Evolutionary conservation across 2,329 filamentous ascomycete genomes (phyloP).

Genomic region (Cladosporium sp.): DNA sequence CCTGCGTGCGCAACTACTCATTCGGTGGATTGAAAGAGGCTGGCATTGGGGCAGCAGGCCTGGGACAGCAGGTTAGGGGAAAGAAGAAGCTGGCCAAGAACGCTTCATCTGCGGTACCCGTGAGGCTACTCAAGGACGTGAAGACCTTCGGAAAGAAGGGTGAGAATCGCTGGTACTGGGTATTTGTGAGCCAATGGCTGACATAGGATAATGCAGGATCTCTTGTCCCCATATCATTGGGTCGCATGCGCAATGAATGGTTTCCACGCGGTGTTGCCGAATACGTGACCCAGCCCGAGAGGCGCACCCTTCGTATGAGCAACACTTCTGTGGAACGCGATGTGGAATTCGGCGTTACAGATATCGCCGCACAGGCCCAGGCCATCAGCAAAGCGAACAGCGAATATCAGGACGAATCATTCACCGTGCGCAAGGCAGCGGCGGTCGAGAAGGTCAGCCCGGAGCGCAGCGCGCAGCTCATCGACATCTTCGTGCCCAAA

Average conservation of each 20-base stretch:
- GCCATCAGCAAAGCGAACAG: conserved; percentile 1
- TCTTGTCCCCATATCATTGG: conserved; percentile 48
- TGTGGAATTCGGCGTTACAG: conserved; percentile 35
- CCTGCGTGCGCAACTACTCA: conserved; percentile 26
- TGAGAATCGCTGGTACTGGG: conserved; percentile 19
- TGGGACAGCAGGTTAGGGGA: conserved; percentile 30
- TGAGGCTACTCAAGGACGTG: conserved; percentile 49
- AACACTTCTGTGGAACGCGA: conserved; percentile 44
- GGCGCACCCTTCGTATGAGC: conserved; percentile 42
- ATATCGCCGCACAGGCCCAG: conserved; percentile 1
- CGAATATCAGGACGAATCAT: conserved; percentile 7
- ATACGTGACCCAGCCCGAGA: conserved; percentile 45
- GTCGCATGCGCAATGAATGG: conserved; percentile 53
- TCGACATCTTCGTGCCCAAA: conserved; percentile 44
- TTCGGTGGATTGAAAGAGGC: conserved; percentile 7
- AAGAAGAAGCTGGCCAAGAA: conserved; percentile 33
- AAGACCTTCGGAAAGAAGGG: conserved; percentile 48
- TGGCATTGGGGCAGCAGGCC: conserved; percentile 4
- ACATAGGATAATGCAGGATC: conserved; percentile 41
- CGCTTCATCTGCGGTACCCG: conserved; percentile 36
- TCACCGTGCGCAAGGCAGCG: conserved; percentile 15
- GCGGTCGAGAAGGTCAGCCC: conserved; percentile 36
- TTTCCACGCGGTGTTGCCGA: conserved; percentile 48
- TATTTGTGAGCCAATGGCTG: neutral
- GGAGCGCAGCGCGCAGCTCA: conserved; percentile 41